Percentiles rank a stretch among this genome's conserved stretches.
phyloP scores from a whole-genome alignment of 257 asterid genomes.

The Plectranthus barbatus region DNA sequence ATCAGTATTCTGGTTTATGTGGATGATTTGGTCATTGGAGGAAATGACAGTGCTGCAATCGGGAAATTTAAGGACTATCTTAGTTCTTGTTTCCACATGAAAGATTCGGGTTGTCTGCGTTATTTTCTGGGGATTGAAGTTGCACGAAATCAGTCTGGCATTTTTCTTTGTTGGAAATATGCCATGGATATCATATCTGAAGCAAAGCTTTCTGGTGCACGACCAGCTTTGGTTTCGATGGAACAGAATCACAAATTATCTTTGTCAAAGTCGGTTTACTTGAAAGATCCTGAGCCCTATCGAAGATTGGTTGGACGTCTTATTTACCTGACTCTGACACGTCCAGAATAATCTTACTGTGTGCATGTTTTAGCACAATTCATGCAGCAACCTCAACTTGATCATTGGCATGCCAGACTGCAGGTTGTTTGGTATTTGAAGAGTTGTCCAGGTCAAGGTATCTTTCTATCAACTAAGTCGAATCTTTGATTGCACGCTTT shows the following conservation, averaged over 20 bases:
- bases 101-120: background rate
- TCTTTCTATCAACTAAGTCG: background rate
- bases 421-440: background rate
- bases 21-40: background rate
- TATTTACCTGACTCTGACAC: background rate
- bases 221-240: background rate
- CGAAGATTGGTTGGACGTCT: background rate
- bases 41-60: background rate
- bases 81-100: constrained; percentile 1
- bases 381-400: background rate
- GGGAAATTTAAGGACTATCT: background rate
- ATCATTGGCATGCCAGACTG: background rate
- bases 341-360: background rate
- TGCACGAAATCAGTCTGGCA: background rate
- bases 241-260: background rate
- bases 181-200: background rate
- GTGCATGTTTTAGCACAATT: background rate
- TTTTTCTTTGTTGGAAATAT: background rate
- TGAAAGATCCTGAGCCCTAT: background rate
- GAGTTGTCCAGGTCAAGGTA: background rate
- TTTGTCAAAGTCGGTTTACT: too few relatives aligned
- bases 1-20: background rate
- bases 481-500: background rate
- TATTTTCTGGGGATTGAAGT: constrained; percentile 9
- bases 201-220: background rate